Conservation (phyloP, 169 alveolate species). For the Plasmodium vivax region DNA sequence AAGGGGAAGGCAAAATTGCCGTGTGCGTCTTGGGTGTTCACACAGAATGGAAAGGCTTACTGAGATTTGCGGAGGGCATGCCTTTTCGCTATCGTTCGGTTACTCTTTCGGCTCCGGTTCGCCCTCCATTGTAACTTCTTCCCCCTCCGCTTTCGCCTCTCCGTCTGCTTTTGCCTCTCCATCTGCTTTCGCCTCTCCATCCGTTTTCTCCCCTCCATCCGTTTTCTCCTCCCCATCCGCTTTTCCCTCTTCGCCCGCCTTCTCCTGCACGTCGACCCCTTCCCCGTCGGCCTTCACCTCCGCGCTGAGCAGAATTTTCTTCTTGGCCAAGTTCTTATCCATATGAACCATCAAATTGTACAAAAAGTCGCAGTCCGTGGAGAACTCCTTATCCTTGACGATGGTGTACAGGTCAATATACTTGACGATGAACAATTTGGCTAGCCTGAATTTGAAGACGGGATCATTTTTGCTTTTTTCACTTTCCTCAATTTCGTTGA, state of each 20-base stretch:
- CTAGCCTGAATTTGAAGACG: slow-evolving; percentile 81
- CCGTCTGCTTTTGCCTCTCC: too few relatives aligned
- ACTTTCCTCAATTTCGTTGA: slow-evolving; percentile 78
- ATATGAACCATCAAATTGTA: slow-evolving; percentile 42
- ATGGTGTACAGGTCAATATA: slow-evolving; percentile 76
- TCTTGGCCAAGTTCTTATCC: slow-evolving; percentile 42
- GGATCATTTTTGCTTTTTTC: slow-evolving; percentile 82
- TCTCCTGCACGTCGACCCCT: neutral
- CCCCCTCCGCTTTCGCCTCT: neutral
- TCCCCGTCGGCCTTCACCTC: neutral
- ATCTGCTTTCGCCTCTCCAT: neutral
- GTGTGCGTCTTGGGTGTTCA: neutral
- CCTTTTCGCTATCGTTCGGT: neutral
- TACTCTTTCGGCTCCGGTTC: neutral
- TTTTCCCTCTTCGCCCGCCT: neutral
- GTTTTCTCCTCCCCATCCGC: neutral
- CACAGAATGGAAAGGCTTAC: neutral
- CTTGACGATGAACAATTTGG: slow-evolving; percentile 74
- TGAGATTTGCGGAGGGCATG: neutral
- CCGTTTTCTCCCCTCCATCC: neutral
- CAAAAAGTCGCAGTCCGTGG: slow-evolving; percentile 33
- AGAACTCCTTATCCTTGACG: slow-evolving; percentile 32
- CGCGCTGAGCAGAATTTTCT: neutral
- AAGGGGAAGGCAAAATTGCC: neutral
- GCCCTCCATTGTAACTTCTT: neutral